These are phyloP conservation scores for Melaleuca alternifolia DNA, from an alignment of 345 rosid genomes.

Conservation along the genomic window DNA sequence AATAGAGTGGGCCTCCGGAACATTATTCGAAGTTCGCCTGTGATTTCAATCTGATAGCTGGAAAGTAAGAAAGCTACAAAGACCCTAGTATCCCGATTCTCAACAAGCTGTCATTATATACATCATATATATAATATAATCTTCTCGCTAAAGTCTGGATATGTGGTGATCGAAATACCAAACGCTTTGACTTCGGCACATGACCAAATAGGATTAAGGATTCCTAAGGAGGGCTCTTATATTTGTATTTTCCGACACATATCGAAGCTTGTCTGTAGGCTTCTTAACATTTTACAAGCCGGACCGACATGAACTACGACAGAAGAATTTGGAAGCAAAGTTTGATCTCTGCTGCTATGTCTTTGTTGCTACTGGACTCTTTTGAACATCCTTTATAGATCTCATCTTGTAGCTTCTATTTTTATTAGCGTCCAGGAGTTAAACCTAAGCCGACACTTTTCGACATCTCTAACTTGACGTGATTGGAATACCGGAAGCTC, in stretches of 20 bases:
- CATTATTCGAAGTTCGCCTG: neutral
- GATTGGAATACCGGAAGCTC: neutral
- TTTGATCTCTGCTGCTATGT: neutral
- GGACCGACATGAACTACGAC: neutral
- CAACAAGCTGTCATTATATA: neutral
- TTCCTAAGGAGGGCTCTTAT: neutral
- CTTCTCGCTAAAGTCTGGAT: neutral
- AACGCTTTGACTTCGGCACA: neutral
- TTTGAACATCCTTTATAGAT: neutral
- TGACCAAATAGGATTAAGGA: neutral
- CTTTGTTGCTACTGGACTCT: neutral
- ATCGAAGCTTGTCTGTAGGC: neutral
- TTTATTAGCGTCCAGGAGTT: neutral
- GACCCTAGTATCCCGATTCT: neutral
- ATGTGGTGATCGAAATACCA: neutral
- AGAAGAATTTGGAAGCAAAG: neutral
- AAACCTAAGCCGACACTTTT: neutral
- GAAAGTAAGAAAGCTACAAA: neutral
- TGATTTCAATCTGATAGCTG: neutral
- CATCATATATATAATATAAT: neutral
- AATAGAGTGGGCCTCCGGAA: neutral
- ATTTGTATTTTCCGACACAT: neutral
- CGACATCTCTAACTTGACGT: neutral
- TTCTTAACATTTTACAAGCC: neutral
- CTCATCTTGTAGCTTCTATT: accelerated